These are phyloP conservation scores for Arxiozyma heterogenica DNA, from an alignment of 1,139 yeast species.

Conservation along the genomic window DNA sequence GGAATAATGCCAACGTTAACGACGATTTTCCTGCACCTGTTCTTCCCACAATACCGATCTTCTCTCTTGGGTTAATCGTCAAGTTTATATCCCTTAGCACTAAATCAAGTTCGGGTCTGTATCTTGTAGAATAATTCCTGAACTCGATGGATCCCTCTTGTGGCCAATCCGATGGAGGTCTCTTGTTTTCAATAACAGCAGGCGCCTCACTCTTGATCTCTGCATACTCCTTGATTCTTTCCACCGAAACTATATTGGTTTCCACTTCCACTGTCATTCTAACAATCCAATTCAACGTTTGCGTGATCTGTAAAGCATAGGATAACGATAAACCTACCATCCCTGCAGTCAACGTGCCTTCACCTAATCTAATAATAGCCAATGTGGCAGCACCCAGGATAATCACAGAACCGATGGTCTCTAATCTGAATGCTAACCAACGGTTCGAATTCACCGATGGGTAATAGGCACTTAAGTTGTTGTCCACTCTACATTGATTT, in stretches of 20 bases:
- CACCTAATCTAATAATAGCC: conserved; percentile 57
- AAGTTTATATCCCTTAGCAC: conserved; percentile 67
- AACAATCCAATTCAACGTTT: conserved; percentile 92
- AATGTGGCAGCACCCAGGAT: conserved; percentile 81
- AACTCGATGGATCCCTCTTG: conserved; percentile 61
- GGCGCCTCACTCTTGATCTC: conserved; percentile 74
- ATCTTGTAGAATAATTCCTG: conserved; percentile 69
- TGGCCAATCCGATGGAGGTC: conserved; percentile 78
- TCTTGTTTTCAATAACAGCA: conserved; percentile 51
- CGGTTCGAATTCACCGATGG: conserved; percentile 92
- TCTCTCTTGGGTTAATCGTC: conserved; percentile 65
- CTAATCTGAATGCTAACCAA: conserved; percentile 93
- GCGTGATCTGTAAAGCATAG: conserved; percentile 86
- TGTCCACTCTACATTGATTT: conserved; percentile 72
- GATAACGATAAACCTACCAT: conserved; percentile 87
- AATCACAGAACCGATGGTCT: conserved; percentile 79
- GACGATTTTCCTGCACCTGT: conserved; percentile 98
- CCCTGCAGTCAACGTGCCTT: conserved; percentile 74
- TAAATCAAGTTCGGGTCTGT: conserved; percentile 75
- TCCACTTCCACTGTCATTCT: conserved; percentile 98
- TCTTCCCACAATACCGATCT: conserved; percentile 90
- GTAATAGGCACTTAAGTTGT: conserved; percentile 82
- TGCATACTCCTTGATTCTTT: conserved; percentile 85
- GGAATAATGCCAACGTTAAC: conserved; percentile 76
- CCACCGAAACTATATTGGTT: conserved; percentile 93